phyloP scores from a whole-genome alignment of 2,329 filamentous ascomycete genomes.

The Alternaria conjuncta region DNA sequence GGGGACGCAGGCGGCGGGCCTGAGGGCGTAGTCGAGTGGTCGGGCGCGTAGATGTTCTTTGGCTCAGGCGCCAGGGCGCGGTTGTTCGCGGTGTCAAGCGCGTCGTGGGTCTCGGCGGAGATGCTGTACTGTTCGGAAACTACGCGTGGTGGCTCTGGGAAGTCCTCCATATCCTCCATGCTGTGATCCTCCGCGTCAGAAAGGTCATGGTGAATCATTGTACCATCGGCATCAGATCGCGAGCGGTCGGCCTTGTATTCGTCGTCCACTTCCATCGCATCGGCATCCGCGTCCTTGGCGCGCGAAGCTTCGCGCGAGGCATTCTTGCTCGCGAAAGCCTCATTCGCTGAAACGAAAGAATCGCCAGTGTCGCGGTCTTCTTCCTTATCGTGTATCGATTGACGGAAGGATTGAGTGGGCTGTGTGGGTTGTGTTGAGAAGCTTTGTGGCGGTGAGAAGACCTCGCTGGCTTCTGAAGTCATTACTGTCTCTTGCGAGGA shows the following conservation, averaged over 20 bases:
- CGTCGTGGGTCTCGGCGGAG: constrained; percentile 41
- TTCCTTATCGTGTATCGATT: constrained; percentile 30
- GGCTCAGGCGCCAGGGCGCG: constrained; percentile 30
- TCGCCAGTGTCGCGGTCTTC: constrained; percentile 48
- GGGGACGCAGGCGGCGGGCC: constrained; percentile 29
- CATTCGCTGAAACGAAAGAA: constrained; percentile 58
- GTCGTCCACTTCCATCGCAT: constrained; percentile 44
- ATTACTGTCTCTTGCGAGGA: constrained; percentile 42
- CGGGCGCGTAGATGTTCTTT: constrained; percentile 25
- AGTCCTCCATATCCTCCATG: constrained; percentile 26
- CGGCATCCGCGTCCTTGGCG: constrained; percentile 26
- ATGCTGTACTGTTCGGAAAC: constrained; percentile 42
- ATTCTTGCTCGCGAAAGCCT: constrained; percentile 47
- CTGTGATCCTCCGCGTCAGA: constrained; percentile 25
- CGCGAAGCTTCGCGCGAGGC: constrained; percentile 35
- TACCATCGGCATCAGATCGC: constrained; percentile 31
- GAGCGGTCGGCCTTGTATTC: constrained; percentile 27
- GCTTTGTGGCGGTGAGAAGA: constrained; percentile 41
- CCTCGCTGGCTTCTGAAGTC: constrained; percentile 33
- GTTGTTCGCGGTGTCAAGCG: constrained; percentile 34
- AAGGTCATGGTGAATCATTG: constrained; percentile 34
- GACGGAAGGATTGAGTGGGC: constrained; percentile 35
- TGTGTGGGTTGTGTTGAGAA: constrained; percentile 45
- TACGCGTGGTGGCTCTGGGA: constrained; percentile 28
- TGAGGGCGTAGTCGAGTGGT: constrained; percentile 28